A percentile compares a stretch with the other conserved stretches of the same genome.
These are phyloP conservation scores for Corchorus olitorius DNA, from an alignment of 345 rosid species.

Conservation along the genomic window DNA sequence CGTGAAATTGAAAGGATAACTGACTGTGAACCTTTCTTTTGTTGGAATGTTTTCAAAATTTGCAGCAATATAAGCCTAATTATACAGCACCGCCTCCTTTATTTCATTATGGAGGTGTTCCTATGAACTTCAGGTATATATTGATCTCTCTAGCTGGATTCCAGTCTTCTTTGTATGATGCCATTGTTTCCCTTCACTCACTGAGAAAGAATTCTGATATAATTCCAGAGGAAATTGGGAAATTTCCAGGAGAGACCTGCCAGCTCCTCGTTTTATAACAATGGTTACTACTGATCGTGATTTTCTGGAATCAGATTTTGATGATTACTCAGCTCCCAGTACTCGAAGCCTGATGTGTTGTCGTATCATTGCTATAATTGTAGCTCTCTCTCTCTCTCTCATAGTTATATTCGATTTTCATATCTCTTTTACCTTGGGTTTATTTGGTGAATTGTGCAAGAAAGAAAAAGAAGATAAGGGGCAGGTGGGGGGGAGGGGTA, in stretches of 20 bases:
- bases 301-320: slow-evolving; percentile 44
- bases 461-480: background rate
- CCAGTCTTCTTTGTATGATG: background rate
- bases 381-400: slow-evolving; percentile 32
- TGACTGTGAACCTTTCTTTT: background rate
- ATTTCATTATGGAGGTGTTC: slow-evolving; percentile 53
- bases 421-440: background rate
- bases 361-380: slow-evolving; percentile 65
- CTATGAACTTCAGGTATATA: slow-evolving; percentile 64
- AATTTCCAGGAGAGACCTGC: slow-evolving; percentile 52
- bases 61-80: slow-evolving; percentile 67
- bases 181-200: background rate
- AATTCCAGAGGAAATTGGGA: slow-evolving; percentile 65
- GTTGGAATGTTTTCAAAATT: slow-evolving; percentile 19
- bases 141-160: background rate
- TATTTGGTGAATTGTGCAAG: background rate
- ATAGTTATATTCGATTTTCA: background rate
- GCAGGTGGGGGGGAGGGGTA: too few species aligned
- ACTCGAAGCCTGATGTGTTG: slow-evolving; percentile 69
- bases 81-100: slow-evolving; percentile 64
- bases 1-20: background rate
- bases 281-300: slow-evolving; percentile 46
- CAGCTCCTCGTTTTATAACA: slow-evolving; percentile 45
- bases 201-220: background rate
- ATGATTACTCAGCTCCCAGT: slow-evolving; percentile 47